These are phyloP conservation scores for Lojkania enalia DNA, from an alignment of 2,329 filamentous ascomycete genomes.

Conservation along the genomic window DNA sequence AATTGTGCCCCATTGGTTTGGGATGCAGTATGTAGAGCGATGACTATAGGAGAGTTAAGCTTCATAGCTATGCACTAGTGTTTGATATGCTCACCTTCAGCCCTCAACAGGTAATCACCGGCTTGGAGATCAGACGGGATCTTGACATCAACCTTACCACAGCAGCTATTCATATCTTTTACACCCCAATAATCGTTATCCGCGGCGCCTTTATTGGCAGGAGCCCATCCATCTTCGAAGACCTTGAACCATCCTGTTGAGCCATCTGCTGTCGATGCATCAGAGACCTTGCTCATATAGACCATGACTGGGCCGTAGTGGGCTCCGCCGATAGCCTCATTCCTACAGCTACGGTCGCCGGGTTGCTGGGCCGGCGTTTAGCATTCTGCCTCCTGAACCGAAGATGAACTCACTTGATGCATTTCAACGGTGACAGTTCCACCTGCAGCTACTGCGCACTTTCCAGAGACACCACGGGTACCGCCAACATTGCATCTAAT, in stretches of 20 bases:
- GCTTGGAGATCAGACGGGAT: slow-evolving; percentile 22
- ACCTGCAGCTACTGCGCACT: slow-evolving; percentile 27
- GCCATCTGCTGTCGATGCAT: slow-evolving; percentile 42
- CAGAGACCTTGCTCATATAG: slow-evolving; percentile 58
- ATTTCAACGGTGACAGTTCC: slow-evolving; percentile 32
- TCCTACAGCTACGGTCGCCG: slow-evolving; percentile 31
- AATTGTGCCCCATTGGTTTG: slow-evolving; percentile 53
- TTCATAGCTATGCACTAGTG: too few relatives aligned
- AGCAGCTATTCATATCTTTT: slow-evolving; percentile 32
- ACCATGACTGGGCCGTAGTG: slow-evolving; percentile 60
- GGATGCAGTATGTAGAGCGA: slow-evolving; percentile 42
- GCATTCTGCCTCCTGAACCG: background rate
- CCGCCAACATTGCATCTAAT: slow-evolving; percentile 51
- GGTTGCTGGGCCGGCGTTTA: slow-evolving; percentile 40
- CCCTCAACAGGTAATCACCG: slow-evolving; percentile 33
- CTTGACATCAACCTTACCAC: slow-evolving; percentile 27
- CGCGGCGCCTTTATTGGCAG: slow-evolving; percentile 27
- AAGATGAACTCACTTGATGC: slow-evolving; percentile 21
- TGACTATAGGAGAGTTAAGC: too few relatives aligned
- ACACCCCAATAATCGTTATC: slow-evolving; percentile 30
- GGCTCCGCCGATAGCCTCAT: slow-evolving; percentile 59
- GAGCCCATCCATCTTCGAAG: slow-evolving; percentile 41
- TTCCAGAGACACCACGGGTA: slow-evolving; percentile 21
- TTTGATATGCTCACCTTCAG: too few relatives aligned
- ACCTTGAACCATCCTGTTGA: slow-evolving; percentile 31